Evolutionary conservation across 352 stramenopile genomes (phyloP), one percentile per base, ranked within the genome.

Genomic region (Globisporangium orthogonon): DNA sequence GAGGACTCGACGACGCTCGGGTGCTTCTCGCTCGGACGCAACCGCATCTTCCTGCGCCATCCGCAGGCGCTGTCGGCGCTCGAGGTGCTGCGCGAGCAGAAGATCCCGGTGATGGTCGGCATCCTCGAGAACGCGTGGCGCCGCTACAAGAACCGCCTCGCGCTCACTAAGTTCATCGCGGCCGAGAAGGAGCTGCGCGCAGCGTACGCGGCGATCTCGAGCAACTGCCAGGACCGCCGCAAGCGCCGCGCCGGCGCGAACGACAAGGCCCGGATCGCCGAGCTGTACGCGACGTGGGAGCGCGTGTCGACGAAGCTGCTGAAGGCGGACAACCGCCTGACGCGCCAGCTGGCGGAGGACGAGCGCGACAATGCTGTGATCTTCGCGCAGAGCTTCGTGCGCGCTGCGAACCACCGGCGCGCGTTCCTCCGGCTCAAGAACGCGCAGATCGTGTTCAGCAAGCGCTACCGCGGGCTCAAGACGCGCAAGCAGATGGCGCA

Each of bases 11-110:
- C 84, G 35, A 81, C 76, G 55, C 68, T 93, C 18, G 83, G 80
- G 33, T 89, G 78, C 66, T 93, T 86, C 54, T 86, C 80, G 30
- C 71, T 96, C 40, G 89, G 89, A 15, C 81, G 80, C 46, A 95
- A 91, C 65, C 93, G 92, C 66, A 78, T 97, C 52, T 97, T 97
- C 63, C 67, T 97, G 63, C 89, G 89, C 53, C 80, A 94, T 54
- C 89, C 89, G 13, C 80, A 95, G 55, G 89, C 88, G 11, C 67
- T 96, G 15, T 96, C 88, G n/a, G 78, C 82, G 30, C 65, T 97
- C 5, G 87, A 97, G 61, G 73, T 91, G 23, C 47, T 88, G 40
- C 79, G 87, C 33, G 81, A 94, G 57, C 64, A 84, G 50, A 84
- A 87, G 35, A 87, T 96, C 49, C 77, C 80, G 0, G 65, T 66